phyloP scores from a whole-genome alignment of 345 rosid genomes.

The Pugionium cornutum region DNA sequence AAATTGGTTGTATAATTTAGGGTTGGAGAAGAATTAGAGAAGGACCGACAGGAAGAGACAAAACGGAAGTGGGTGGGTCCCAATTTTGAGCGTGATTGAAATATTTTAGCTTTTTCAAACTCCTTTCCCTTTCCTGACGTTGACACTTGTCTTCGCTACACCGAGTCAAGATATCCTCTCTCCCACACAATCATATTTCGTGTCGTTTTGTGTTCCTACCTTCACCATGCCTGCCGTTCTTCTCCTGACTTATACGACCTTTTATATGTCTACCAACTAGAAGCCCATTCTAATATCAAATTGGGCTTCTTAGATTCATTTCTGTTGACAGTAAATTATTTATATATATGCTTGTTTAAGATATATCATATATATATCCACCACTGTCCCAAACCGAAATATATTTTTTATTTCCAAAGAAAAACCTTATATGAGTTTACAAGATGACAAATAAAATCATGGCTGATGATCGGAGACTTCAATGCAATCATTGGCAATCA shows the following conservation, averaged over 20 bases:
- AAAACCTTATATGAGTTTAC: too few relatives aligned
- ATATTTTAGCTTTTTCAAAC: constrained; percentile 11
- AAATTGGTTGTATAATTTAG: neutral
- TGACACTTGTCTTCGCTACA: constrained; percentile 29
- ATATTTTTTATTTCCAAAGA: too few relatives aligned
- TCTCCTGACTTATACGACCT: neutral
- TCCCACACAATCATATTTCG: neutral
- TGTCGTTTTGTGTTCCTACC: constrained; percentile 19
- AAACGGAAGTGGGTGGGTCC: constrained; percentile 29
- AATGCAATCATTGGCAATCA: too few relatives aligned
- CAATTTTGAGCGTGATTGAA: constrained; percentile 40
- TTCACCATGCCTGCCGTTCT: constrained; percentile 34
- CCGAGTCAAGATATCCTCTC: neutral
- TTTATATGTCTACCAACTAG: neutral
- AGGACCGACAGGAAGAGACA: constrained; percentile 43
- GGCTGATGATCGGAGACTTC: too few relatives aligned
- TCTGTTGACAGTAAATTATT: too few relatives aligned
- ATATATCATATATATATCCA: too few relatives aligned
- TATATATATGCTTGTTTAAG: neutral
- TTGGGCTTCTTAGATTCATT: neutral
- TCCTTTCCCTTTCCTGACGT: constrained; percentile 8
- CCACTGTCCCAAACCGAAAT: too few relatives aligned
- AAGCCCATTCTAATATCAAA: neutral
- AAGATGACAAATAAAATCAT: too few relatives aligned
- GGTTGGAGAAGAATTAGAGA: constrained; percentile 5